phyloP scores from a whole-genome alignment of 148 eudicot species.

The Arctostaphylos glauca region DNA sequence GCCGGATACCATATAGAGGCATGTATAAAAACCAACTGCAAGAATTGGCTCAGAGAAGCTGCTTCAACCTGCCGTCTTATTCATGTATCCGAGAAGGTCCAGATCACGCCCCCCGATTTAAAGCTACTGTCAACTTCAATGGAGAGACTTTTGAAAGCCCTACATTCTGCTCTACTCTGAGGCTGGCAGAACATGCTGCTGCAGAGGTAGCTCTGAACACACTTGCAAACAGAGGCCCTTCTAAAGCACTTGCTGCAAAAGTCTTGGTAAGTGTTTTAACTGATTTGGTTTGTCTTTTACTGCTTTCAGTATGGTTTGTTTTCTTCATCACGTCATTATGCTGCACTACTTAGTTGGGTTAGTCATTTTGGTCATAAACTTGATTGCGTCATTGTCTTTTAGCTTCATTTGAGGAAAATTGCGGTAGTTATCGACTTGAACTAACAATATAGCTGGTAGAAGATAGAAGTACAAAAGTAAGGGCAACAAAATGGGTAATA shows the following conservation, averaged over 20 bases:
- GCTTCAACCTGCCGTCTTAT: slow-evolving; percentile 61
- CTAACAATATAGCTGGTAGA: background rate
- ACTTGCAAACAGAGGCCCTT: slow-evolving; percentile 50
- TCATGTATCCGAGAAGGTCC: slow-evolving; percentile 62
- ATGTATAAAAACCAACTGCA: slow-evolving; percentile 65
- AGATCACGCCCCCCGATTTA: slow-evolving; percentile 57
- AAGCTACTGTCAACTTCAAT: slow-evolving; percentile 55
- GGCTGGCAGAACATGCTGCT: slow-evolving; percentile 67
- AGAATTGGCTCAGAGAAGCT: slow-evolving; percentile 62
- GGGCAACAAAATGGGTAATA: background rate
- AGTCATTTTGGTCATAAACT: background rate
- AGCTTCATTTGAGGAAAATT: background rate
- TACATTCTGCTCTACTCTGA: slow-evolving; percentile 40
- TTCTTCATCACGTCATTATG: background rate
- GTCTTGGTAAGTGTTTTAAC: slow-evolving; percentile 35
- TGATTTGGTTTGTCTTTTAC: background rate
- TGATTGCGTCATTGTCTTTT: background rate
- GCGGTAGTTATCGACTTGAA: background rate
- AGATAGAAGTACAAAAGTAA: background rate
- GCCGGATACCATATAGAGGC: slow-evolving; percentile 14
- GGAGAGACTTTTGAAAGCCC: slow-evolving; percentile 59
- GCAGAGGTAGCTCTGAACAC: slow-evolving; percentile 60
- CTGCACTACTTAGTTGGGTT: background rate
- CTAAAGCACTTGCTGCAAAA: slow-evolving; percentile 50
- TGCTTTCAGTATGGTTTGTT: background rate